These are phyloP conservation scores for Xerocomellus dryophilus DNA, from an alignment of 768 basidiomycete species.

Conservation along the genomic window DNA sequence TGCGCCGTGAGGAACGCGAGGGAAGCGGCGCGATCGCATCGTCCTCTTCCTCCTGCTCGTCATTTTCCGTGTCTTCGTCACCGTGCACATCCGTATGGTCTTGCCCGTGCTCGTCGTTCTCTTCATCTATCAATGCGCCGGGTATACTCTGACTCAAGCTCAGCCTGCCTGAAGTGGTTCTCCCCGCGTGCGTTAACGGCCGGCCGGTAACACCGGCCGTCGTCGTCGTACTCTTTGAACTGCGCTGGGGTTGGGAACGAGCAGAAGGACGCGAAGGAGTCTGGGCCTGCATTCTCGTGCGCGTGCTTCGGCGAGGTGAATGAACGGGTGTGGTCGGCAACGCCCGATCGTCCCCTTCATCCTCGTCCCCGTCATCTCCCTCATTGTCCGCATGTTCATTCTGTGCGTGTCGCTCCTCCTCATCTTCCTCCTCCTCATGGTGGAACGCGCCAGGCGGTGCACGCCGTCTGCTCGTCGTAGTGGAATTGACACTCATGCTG, in stretches of 20 bases:
- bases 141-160: constrained; percentile 37
- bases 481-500: constrained; percentile 11
- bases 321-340: constrained; percentile 5
- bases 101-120: constrained; percentile 28
- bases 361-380: constrained; percentile 28
- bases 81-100: constrained; percentile 20
- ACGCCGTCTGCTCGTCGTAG: constrained; percentile 23
- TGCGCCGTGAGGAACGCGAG: constrained; percentile 19
- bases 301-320: constrained; percentile 15
- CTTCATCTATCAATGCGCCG: constrained; percentile 43
- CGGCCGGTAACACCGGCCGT: not conserved
- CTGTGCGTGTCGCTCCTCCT: constrained; percentile 12
- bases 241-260: constrained; percentile 11
- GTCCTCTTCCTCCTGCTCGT: constrained; percentile 35
- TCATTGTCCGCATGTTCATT: constrained; percentile 22
- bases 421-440: constrained; percentile 39
- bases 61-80: constrained; percentile 16
- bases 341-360: constrained; percentile 7
- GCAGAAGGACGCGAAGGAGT: constrained; percentile 15
- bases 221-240: constrained; percentile 1
- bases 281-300: constrained; percentile 6
- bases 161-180: constrained; percentile 6
- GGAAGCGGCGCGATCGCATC: constrained; percentile 37
- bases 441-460: constrained; percentile 48
- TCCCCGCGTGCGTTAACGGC: not conserved